Base-by-base conservation (phyloP, 768 basidiomycete genomes). In the Lactarius vividus region DNA sequence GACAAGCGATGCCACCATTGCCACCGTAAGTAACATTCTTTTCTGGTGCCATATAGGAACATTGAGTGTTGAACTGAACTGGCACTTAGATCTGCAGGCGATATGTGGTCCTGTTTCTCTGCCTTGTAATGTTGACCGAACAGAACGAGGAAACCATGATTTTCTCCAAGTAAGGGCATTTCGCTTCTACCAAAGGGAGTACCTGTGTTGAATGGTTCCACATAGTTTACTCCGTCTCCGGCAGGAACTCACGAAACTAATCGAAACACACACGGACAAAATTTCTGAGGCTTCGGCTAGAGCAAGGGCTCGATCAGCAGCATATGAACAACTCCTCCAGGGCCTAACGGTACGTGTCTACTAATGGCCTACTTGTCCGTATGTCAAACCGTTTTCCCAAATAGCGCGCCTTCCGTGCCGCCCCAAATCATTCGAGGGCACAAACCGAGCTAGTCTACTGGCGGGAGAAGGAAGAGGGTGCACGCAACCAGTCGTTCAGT, bases 101-200 rank as follows among this genome's bases (percentile, higher is more conserved):
- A 64, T 99, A 98, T 75, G 81, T 88, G 16, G 79, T 79, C 18
- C 74, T 97, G 72, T 98, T 98, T 80, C 88, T 87, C 66, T 86
- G 89, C 2, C 86, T 95, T 68, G 86, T 96, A 26, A 84, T 85
- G 33, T 77, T 99, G 69, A 92, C 91, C 3, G 84, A 84, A 44
- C 88, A 91, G 66, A 88, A 87, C 49, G 94, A 97, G 70, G 96
- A 97, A 74, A 92, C 92, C 10, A 97, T 98, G 95, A 91, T 98
- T 56, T 97, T 97, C 73, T 86, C 90, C 28, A 95, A 95, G 96
- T 96, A 73, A 70, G 87, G 49, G 49, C 49, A 16, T 15, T 16
- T 15, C 15, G 49, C 26, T 15, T 15, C 23, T 52, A 26, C 49
- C 49, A 5, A 13, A 4, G 49, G 11, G 23, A 15, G 13, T 52